These are phyloP conservation scores for Apostasia shenzhenica DNA, from an alignment of 106 monocot species.

Conservation along the genomic window DNA sequence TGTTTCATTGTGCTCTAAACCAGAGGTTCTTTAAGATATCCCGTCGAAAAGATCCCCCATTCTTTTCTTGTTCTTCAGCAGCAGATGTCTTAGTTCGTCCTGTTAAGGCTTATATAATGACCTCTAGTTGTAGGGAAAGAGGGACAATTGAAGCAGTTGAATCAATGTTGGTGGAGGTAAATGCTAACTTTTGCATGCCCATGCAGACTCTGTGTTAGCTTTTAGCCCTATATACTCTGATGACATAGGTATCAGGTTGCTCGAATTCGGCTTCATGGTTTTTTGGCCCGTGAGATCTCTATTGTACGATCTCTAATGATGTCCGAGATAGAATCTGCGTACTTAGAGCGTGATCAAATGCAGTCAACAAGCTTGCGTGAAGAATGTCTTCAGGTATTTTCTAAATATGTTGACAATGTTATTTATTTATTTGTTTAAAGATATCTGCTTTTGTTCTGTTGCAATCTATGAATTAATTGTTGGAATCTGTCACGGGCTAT, in stretches of 20 bases:
- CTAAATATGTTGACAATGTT: neutral
- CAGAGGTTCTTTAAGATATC: conserved; percentile 98
- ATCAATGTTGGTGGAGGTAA: conserved; percentile 93
- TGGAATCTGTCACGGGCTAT: too few species aligned
- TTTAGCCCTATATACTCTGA: conserved; percentile 4
- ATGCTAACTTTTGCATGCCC: conserved; percentile 11
- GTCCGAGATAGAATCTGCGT: conserved; percentile 98
- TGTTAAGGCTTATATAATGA: conserved; percentile 96
- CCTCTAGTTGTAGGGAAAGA: conserved; percentile 79
- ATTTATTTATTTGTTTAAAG: neutral
- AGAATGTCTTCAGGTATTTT: conserved; percentile 81
- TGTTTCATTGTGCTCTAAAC: conserved; percentile 97
- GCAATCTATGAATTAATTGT: too few species aligned
- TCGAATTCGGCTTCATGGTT: conserved; percentile 86
- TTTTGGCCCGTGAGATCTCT: conserved; percentile 94
- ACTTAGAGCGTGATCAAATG: conserved; percentile 96
- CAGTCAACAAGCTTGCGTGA: conserved; percentile 91
- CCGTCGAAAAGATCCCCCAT: conserved; percentile 90
- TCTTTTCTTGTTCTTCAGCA: conserved; percentile 84
- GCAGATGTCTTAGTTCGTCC: conserved; percentile 78
- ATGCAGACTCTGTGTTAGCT: neutral
- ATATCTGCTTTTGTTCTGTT: too few species aligned
- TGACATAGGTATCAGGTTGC: conserved; percentile 53
- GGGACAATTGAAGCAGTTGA: conserved; percentile 86
- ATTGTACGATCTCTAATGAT: conserved; percentile 91